A percentile compares a stretch with the other conserved stretches of the same genome.
Conservation (phyloP, 768 basidiomycete genomes). For the Russula abietina region DNA sequence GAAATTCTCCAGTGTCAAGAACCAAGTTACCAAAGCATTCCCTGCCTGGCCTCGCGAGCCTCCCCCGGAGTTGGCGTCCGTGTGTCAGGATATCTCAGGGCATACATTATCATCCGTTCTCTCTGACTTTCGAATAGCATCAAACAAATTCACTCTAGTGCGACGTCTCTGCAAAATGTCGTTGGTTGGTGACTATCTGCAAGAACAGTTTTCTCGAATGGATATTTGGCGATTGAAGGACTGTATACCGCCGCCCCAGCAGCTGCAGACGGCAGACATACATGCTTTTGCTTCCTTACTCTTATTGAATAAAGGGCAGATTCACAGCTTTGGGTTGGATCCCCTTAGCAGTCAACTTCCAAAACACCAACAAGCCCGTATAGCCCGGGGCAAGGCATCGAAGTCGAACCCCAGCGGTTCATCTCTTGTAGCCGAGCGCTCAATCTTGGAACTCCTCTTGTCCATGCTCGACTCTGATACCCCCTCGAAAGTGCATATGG, state of each 20-base stretch:
- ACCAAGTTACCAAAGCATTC: slow-evolving; percentile 49
- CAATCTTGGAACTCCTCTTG: slow-evolving; percentile 23
- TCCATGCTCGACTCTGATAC: slow-evolving; percentile 21
- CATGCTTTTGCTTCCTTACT: slow-evolving; percentile 68
- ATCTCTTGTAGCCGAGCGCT: slow-evolving; percentile 6
- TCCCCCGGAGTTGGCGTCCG: slow-evolving; percentile 39
- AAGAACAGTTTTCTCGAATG: slow-evolving; percentile 44
- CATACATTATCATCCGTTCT: slow-evolving; percentile 50
- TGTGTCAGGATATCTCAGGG: slow-evolving; percentile 43
- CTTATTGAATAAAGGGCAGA: slow-evolving; percentile 49
- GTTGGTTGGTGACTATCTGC: slow-evolving; percentile 34
- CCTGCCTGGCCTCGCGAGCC: slow-evolving; percentile 73
- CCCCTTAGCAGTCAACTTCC: slow-evolving; percentile 40
- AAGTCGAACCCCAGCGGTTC: slow-evolving; percentile 33
- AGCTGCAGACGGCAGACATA: slow-evolving; percentile 61
- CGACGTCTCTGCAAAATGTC: slow-evolving; percentile 54
- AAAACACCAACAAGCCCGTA: slow-evolving; percentile 32
- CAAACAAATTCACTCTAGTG: slow-evolving; percentile 74
- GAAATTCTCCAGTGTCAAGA: slow-evolving; percentile 34
- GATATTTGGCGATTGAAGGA: slow-evolving; percentile 86
- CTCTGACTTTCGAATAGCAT: slow-evolving; percentile 50
- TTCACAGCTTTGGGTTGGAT: slow-evolving; percentile 56
- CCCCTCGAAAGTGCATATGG: slow-evolving; percentile 20
- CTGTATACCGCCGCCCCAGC: slow-evolving; percentile 51
- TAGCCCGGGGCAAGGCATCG: slow-evolving; percentile 1